Conservation (phyloP, 1,284 basidiomycete genomes). For the Sanguinoderma infundibulare region DNA sequence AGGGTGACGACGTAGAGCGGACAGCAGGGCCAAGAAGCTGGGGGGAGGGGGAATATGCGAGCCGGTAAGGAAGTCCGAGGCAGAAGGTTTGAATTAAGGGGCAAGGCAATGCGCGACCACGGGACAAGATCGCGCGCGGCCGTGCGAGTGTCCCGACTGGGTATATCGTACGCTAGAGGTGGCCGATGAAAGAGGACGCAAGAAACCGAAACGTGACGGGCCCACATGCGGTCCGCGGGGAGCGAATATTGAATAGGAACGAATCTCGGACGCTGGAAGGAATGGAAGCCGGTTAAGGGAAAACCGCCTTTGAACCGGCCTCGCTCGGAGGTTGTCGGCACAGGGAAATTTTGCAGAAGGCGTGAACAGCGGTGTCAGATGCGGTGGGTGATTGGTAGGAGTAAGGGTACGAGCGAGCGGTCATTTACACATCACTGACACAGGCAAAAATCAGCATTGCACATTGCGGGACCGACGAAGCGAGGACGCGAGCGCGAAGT, state of each 20-base stretch:
- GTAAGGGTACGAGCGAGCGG: not conserved
- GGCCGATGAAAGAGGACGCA: constrained; percentile 8
- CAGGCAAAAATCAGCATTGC: not conserved
- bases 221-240: not conserved
- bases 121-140: not conserved
- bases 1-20: not conserved
- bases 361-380: not conserved
- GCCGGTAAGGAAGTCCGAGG: constrained; percentile 6
- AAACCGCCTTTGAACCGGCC: not conserved
- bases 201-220: not conserved
- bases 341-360: not conserved
- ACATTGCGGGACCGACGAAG: not conserved
- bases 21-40: not conserved
- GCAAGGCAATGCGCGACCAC: constrained; percentile 3
- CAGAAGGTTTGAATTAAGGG: constrained; percentile 16
- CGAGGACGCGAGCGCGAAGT: not conserved
- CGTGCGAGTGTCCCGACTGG: constrained; percentile 5
- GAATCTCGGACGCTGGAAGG: not conserved
- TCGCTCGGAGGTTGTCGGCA: not conserved
- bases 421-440: not conserved
- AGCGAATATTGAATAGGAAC: not conserved
- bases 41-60: not conserved
- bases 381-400: not conserved
- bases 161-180: constrained; percentile 22
- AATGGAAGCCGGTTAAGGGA: not conserved